Evolutionary conservation across 2,329 filamentous ascomycete species (phyloP).

Genomic region (Ambrosiella beaveri): DNA sequence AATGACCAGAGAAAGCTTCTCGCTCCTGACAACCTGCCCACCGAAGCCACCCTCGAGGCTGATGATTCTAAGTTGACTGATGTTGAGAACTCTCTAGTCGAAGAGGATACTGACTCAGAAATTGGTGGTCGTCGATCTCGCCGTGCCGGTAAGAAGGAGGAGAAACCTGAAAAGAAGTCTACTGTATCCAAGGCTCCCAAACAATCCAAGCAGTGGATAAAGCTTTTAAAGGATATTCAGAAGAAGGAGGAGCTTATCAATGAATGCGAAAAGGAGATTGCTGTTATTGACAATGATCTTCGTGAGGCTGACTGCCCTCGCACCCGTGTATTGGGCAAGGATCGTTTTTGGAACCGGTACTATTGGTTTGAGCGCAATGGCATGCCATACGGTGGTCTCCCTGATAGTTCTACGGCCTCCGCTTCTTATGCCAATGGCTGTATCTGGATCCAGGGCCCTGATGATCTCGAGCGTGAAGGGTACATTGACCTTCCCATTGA

Average conservation of each 20-base stretch:
- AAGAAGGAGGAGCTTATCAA: constrained; percentile 68
- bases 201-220: constrained; percentile 76
- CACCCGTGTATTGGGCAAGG: constrained; percentile 76
- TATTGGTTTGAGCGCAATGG: constrained; percentile 99
- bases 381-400: constrained; percentile 85
- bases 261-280: constrained; percentile 71
- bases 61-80: constrained; percentile 46
- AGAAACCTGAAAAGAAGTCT: constrained; percentile 62
- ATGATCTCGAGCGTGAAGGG: constrained; percentile 69
- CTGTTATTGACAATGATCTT: constrained; percentile 73
- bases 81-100: constrained; percentile 37
- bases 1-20: constrained; percentile 59
- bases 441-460: constrained; percentile 90
- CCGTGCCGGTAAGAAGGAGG: constrained; percentile 23
- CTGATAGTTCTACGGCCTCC: constrained; percentile 69
- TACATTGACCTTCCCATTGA: constrained; percentile 65
- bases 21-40: constrained; percentile 53
- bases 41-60: constrained; percentile 37
- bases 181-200: constrained; percentile 43
- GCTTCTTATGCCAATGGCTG: constrained; percentile 87
- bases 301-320: constrained; percentile 87
- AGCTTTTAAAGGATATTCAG: constrained; percentile 73
- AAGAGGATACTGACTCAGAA: constrained; percentile 51
- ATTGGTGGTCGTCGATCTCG: constrained; percentile 22
- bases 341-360: constrained; percentile 95